Conservation (phyloP, 2,329 filamentous ascomycete species). For the Blastomyces silverae region DNA sequence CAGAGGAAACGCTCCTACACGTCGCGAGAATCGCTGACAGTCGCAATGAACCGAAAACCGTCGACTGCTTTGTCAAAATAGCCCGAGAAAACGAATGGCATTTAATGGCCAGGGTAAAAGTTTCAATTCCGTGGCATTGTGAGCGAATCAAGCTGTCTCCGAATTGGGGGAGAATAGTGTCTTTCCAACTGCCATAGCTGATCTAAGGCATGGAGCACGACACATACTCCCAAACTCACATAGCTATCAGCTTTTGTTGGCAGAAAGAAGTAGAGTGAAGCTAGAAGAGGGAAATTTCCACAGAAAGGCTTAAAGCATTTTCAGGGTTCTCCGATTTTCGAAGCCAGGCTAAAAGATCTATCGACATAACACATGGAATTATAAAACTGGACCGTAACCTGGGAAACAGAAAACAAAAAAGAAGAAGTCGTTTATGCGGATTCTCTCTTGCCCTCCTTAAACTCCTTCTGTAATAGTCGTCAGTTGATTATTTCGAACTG, state of each 20-base stretch:
- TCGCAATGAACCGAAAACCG: neutral
- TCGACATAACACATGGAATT: constrained; percentile 22
- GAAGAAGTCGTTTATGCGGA: constrained; percentile 57
- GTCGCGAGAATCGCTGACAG: neutral
- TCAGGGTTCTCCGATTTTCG: constrained; percentile 15
- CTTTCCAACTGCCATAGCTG: neutral
- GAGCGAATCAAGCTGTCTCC: constrained; percentile 19
- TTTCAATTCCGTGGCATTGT: constrained; percentile 4
- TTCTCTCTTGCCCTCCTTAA: constrained; percentile 92
- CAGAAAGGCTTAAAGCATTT: constrained; percentile 9
- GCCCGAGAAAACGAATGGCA: neutral
- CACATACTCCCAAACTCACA: neutral
- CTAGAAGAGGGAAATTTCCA: constrained; percentile 4
- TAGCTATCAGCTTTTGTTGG: neutral
- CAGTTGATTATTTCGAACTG: constrained; percentile 24
- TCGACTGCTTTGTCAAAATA: neutral
- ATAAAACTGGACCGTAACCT: constrained; percentile 15
- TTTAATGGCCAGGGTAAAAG: neutral
- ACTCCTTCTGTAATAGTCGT: constrained; percentile 70
- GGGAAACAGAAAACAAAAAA: constrained; percentile 22
- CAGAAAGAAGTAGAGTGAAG: neutral
- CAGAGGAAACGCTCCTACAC: neutral
- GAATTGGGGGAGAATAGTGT: constrained; percentile 5
- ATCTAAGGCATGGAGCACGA: neutral
- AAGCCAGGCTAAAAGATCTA: constrained; percentile 13